Conservation (phyloP, 306 rosid genomes). For the Castanea crenata region DNA sequence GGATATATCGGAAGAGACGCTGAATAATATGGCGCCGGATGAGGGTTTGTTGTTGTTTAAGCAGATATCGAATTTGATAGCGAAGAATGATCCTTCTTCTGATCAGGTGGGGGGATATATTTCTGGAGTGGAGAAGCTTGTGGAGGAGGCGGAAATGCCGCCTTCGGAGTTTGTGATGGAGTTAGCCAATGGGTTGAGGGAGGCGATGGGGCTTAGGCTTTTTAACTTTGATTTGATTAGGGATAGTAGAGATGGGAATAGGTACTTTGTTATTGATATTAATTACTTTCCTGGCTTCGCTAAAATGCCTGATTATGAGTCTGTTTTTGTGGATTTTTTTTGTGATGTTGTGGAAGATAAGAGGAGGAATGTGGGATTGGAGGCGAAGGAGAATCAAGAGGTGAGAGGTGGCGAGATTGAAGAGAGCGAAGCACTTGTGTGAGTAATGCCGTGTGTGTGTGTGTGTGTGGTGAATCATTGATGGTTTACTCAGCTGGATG, state of each 20-base stretch:
- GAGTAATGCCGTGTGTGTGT: neutral
- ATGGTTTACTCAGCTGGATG: neutral
- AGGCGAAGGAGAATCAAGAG: neutral
- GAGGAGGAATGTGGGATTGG: neutral
- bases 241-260: slow-evolving; percentile 21
- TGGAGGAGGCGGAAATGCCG: slow-evolving; percentile 42
- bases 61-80: slow-evolving; percentile 40
- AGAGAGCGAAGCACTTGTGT: neutral
- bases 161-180: slow-evolving; percentile 34
- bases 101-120: neutral
- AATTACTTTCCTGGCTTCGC: slow-evolving; percentile 80
- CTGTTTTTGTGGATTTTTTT: slow-evolving; percentile 47
- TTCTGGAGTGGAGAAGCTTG: slow-evolving; percentile 17
- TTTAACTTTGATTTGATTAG: slow-evolving; percentile 68
- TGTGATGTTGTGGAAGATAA: slow-evolving; percentile 22
- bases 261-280: slow-evolving; percentile 61
- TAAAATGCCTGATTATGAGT: slow-evolving; percentile 49
- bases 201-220: slow-evolving; percentile 49
- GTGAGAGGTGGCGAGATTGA: neutral
- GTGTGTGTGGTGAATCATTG: too few species aligned
- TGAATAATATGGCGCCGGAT: neutral
- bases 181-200: slow-evolving; percentile 37
- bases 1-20: slow-evolving; percentile 34
- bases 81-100: neutral
- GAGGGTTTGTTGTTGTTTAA: slow-evolving; percentile 40